These are phyloP conservation scores for Amauroascus niger DNA, from an alignment of 2,329 filamentous ascomycete species.

Conservation along the genomic window DNA sequence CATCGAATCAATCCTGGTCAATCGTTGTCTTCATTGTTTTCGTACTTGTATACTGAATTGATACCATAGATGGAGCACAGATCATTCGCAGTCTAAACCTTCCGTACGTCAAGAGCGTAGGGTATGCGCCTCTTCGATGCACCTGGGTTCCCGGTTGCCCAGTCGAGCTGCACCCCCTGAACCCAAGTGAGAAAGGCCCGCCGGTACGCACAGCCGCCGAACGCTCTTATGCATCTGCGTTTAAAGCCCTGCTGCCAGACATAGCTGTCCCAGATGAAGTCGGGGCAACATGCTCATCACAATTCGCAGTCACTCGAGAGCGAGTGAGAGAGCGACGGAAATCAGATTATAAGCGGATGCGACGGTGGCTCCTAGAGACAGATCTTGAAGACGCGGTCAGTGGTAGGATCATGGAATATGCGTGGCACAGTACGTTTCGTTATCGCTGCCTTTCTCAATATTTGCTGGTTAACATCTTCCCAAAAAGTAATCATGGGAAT, in stretches of 20 bases:
- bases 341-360: slow-evolving; percentile 42
- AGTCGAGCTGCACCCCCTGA: slow-evolving; percentile 36
- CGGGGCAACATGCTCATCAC: slow-evolving; percentile 46
- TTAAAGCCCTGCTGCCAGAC: slow-evolving; percentile 41
- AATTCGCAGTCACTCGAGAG: slow-evolving; percentile 45
- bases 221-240: slow-evolving; percentile 42
- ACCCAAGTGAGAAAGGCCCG: slow-evolving; percentile 34
- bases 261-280: slow-evolving; percentile 35
- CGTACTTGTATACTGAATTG: neutral
- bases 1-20: neutral
- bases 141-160: slow-evolving; percentile 47
- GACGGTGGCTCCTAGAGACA: slow-evolving; percentile 43
- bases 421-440: slow-evolving; percentile 53
- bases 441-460: neutral
- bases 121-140: slow-evolving; percentile 48
- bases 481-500: slow-evolving; percentile 34
- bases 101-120: slow-evolving; percentile 40
- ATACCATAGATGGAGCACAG: slow-evolving; percentile 37
- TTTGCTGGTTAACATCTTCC: too few relatives aligned
- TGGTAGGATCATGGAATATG: slow-evolving; percentile 48
- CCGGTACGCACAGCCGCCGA: slow-evolving; percentile 41
- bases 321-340: slow-evolving; percentile 39
- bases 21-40: neutral
- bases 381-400: slow-evolving; percentile 41
- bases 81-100: slow-evolving; percentile 44